These are phyloP conservation scores for Camelina neglecta DNA, from an alignment of 345 rosid genomes.

Conservation along the genomic window DNA sequence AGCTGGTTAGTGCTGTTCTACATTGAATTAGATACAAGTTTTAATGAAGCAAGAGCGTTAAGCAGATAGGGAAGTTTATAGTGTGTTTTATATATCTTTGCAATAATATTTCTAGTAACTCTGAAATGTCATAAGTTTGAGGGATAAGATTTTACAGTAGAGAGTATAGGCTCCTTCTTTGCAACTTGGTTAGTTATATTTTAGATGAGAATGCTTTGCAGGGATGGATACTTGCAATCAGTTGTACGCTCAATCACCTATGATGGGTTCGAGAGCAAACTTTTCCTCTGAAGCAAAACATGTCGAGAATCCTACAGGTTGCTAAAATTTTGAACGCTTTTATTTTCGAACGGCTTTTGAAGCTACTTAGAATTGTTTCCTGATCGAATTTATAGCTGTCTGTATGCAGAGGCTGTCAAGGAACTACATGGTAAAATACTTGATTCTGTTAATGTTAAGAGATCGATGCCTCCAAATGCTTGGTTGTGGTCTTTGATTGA, in stretches of 20 bases:
- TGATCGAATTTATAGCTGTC: neutral
- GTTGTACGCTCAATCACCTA: neutral
- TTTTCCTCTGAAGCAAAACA: conserved; percentile 53
- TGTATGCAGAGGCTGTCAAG: conserved; percentile 67
- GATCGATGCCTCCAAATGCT: conserved; percentile 86
- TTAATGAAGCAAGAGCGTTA: neutral
- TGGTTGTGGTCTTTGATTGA: conserved; percentile 84
- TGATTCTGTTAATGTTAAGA: conserved; percentile 63
- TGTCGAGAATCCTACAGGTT: conserved; percentile 60
- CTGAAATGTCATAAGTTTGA: neutral
- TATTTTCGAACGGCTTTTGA: neutral
- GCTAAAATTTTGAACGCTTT: neutral
- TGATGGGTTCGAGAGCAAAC: conserved; percentile 27
- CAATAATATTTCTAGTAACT: neutral
- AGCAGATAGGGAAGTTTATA: too few species aligned
- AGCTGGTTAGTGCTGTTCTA: neutral
- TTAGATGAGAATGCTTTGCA: conserved; percentile 20
- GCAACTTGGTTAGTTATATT: neutral
- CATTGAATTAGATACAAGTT: too few species aligned
- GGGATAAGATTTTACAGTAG: neutral
- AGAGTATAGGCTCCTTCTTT: neutral
- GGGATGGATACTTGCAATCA: conserved; percentile 34
- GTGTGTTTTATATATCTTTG: neutral
- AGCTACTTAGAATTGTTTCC: neutral
- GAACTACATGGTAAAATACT: conserved; percentile 67